Percentiles rank a stretch among this genome's conserved stretches.
Conservation (phyloP, 73 alveolate genomes). For the Tetrahymena borealis region DNA sequence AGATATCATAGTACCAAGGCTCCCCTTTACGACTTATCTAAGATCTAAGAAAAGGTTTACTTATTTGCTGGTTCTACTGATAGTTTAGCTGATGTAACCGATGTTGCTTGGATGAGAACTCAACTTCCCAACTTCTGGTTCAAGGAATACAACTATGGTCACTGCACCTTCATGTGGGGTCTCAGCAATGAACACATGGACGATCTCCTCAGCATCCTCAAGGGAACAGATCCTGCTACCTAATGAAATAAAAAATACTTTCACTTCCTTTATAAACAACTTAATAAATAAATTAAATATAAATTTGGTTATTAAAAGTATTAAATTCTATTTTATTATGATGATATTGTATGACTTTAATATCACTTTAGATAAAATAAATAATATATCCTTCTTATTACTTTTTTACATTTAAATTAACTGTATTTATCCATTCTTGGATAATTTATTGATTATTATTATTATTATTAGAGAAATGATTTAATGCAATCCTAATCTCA, state of each 20-base stretch:
- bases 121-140: not conserved
- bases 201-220: not conserved
- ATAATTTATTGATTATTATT: too few relatives aligned
- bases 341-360: too few relatives aligned
- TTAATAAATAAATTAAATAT: not conserved
- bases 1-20: conserved; percentile 76
- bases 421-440: too few relatives aligned
- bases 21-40: conserved; percentile 74
- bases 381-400: too few relatives aligned
- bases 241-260: not conserved
- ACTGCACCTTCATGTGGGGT: conserved; percentile 47
- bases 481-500: too few relatives aligned
- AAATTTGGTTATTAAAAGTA: too few relatives aligned
- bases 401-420: too few relatives aligned
- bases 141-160: conserved; percentile 56
- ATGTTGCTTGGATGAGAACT: conserved; percentile 49
- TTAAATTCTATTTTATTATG: too few relatives aligned
- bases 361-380: too few relatives aligned
- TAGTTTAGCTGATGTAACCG: conserved; percentile 34
- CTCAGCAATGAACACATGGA: conserved; percentile 8
- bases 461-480: too few relatives aligned
- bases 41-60: conserved; percentile 31
- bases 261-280: not conserved
- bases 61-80: conserved; percentile 43
- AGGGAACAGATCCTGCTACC: not conserved